Evolutionary conservation across 164 flowering plant genomes (phyloP).

Genomic region (Nelumbo lutea): DNA sequence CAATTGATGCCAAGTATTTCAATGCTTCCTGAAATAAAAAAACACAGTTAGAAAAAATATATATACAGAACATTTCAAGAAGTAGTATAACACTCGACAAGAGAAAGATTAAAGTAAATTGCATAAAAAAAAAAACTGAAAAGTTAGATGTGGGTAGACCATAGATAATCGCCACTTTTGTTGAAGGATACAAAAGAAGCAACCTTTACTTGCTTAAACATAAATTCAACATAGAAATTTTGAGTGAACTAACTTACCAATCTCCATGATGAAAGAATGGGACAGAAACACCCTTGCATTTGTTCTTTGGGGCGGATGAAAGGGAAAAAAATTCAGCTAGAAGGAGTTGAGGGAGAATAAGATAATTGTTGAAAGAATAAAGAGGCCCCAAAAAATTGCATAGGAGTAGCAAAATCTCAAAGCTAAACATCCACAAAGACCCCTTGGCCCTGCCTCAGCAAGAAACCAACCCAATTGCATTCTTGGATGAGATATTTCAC

Average conservation of each 20-base stretch:
- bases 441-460: too few relatives aligned
- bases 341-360: not conserved
- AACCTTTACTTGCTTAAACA: not conserved
- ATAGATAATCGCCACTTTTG: not conserved
- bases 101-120: not conserved
- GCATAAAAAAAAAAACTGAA: not conserved
- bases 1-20: constrained; percentile 69
- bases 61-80: not conserved
- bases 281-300: not conserved
- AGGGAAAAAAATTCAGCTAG: not conserved
- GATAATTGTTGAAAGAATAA: too few relatives aligned
- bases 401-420: too few relatives aligned
- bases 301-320: not conserved
- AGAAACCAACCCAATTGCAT: too few relatives aligned
- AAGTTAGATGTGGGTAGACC: not conserved
- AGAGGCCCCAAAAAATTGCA: too few relatives aligned
- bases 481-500: too few relatives aligned
- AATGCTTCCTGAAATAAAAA: constrained; percentile 62
- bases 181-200: not conserved
- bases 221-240: too few relatives aligned
- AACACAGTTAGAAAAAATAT: constrained; percentile 1
- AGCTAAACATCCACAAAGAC: too few relatives aligned
- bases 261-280: not conserved
- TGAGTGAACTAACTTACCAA: not conserved
- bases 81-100: not conserved